These are phyloP conservation scores for Naganishia kalamii DNA, from an alignment of 768 basidiomycete genomes.

Conservation along the genomic window DNA sequence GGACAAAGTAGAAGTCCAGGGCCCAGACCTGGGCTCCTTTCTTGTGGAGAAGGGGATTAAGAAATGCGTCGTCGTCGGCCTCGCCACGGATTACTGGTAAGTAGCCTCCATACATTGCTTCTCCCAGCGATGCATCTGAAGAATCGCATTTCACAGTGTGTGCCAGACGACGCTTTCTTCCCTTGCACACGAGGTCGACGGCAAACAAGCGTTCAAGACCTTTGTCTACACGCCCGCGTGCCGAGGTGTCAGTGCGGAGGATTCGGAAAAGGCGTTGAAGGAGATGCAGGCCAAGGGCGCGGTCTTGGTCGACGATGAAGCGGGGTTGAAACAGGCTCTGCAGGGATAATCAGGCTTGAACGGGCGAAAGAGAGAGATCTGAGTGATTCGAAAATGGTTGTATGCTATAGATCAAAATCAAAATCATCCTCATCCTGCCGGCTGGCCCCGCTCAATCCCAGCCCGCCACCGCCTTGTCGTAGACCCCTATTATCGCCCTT, in stretches of 20 bases:
- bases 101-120: background rate
- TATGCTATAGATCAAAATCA: slow-evolving; percentile 61
- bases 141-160: slow-evolving; percentile 7
- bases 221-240: slow-evolving; percentile 29
- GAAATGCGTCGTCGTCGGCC: slow-evolving; percentile 23
- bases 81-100: background rate
- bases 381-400: too few relatives aligned
- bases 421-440: slow-evolving; percentile 55
- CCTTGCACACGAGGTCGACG: background rate
- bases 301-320: background rate
- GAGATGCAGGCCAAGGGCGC: background rate
- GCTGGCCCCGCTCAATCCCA: slow-evolving; percentile 36
- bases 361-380: background rate
- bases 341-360: too few relatives aligned
- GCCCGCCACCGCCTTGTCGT: slow-evolving; percentile 35
- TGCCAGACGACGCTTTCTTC: slow-evolving; percentile 11
- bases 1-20: background rate
- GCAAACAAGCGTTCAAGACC: slow-evolving; percentile 24
- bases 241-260: slow-evolving; percentile 25
- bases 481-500: slow-evolving; percentile 27
- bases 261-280: slow-evolving; percentile 16
- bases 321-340: background rate
- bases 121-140: background rate
- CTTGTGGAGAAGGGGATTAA: slow-evolving; percentile 26
- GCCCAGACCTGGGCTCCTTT: background rate